A percentile compares a stretch with the other conserved stretches of the same genome.
phyloP scores from a whole-genome alignment of 768 basidiomycete species.

The Hericium coralloides region DNA sequence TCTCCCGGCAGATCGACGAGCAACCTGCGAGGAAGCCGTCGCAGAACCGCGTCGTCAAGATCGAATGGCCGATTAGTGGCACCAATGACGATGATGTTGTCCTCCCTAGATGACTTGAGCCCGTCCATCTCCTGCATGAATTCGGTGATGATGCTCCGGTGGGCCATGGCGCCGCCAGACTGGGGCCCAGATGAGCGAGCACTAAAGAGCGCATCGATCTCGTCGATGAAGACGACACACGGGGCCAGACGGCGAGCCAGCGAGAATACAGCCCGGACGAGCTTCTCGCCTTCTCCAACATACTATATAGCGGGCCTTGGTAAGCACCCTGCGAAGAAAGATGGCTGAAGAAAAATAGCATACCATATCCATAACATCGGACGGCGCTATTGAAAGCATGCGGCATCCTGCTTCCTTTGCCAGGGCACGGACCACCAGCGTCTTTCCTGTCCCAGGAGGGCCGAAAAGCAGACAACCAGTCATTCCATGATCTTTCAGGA shows the following conservation, averaged over 20 bases:
- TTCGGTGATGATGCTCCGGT: slow-evolving; percentile 83
- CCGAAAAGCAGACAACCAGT: slow-evolving; percentile 88
- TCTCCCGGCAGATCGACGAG: slow-evolving; percentile 85
- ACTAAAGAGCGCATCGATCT: slow-evolving; percentile 89
- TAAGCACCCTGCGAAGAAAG: neutral
- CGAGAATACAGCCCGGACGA: slow-evolving; percentile 82
- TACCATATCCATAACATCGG: slow-evolving; percentile 96
- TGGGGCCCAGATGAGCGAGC: slow-evolving; percentile 72
- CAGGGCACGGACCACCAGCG: slow-evolving; percentile 79
- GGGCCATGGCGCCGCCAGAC: slow-evolving; percentile 72
- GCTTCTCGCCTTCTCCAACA: slow-evolving; percentile 84
- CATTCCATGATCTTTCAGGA: slow-evolving; percentile 87
- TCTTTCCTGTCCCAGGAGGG: slow-evolving; percentile 91
- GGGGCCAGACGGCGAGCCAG: slow-evolving; percentile 81
- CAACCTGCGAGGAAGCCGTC: slow-evolving; percentile 78
- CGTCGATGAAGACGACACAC: slow-evolving; percentile 91
- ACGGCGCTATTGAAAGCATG: slow-evolving; percentile 85
- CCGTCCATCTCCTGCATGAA: slow-evolving; percentile 99
- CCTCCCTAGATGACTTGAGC: slow-evolving; percentile 67
- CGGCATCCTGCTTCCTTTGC: slow-evolving; percentile 91
- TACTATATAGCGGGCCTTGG: slow-evolving; percentile 37
- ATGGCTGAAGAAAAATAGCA: slow-evolving; percentile 15
- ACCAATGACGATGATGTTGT: slow-evolving; percentile 84
- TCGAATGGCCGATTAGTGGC: slow-evolving; percentile 92
- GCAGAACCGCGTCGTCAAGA: slow-evolving; percentile 84